phyloP scores from a whole-genome alignment of 202 grass and related monocot genomes.

The Hordeum pubiflorum region DNA sequence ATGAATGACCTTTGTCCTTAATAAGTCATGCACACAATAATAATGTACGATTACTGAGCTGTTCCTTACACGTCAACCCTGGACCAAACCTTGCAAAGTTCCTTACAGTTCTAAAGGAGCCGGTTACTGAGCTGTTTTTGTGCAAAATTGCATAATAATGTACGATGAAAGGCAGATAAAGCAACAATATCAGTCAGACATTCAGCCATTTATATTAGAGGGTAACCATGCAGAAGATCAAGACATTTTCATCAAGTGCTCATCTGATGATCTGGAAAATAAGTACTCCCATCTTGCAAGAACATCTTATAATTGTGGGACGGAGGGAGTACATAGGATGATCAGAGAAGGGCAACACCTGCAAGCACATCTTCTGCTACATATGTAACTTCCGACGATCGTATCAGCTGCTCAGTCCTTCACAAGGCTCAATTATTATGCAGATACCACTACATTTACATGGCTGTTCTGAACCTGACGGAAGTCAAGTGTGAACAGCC shows the following conservation, averaged over 20 bases:
- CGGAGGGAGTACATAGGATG: too few relatives aligned
- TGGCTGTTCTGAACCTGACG: not conserved
- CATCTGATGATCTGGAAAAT: not conserved
- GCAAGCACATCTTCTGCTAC: not conserved
- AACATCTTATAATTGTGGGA: too few relatives aligned
- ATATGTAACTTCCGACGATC: not conserved
- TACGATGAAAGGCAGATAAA: not conserved
- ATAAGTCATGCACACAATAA: too few relatives aligned
- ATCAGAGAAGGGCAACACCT: not conserved
- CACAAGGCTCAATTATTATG: conserved; percentile 19
- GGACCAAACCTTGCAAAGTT: too few relatives aligned
- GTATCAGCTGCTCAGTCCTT: not conserved
- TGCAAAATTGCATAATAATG: too few relatives aligned
- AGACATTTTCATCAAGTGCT: not conserved
- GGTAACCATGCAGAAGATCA: not conserved
- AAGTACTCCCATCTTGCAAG: not conserved
- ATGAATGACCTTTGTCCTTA: too few relatives aligned
- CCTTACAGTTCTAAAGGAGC: too few relatives aligned
- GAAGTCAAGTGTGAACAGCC: not conserved
- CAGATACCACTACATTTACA: conserved; percentile 4
- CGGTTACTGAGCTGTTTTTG: too few relatives aligned
- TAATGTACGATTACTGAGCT: too few relatives aligned
- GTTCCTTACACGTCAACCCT: too few relatives aligned
- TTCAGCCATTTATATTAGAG: not conserved
- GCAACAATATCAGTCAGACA: not conserved